Conservation (phyloP, 2,329 filamentous ascomycete genomes). For the Fusarium nanum region DNA sequence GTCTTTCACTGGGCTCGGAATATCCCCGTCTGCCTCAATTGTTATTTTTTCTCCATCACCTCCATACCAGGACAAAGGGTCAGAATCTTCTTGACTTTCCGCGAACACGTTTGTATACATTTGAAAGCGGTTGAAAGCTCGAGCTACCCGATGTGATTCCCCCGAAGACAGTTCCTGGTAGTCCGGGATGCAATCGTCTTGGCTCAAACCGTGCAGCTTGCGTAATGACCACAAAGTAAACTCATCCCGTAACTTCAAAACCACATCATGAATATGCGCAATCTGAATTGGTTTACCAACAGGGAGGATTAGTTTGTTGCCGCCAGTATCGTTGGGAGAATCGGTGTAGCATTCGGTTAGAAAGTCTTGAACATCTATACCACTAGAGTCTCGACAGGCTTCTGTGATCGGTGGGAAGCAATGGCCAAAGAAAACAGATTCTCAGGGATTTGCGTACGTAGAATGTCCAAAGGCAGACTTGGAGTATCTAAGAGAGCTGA, state of each 20-base stretch:
- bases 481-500: conserved; percentile 37
- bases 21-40: background rate
- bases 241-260: conserved; percentile 16
- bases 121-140: conserved; percentile 42
- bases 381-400: conserved; percentile 11
- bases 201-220: conserved; percentile 31
- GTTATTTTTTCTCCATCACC: background rate
- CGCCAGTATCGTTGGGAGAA: conserved; percentile 15
- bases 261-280: conserved; percentile 24
- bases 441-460: conserved; percentile 35
- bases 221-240: conserved; percentile 21
- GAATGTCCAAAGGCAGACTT: conserved; percentile 31
- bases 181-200: conserved; percentile 8
- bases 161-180: conserved; percentile 8
- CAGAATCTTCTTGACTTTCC: background rate
- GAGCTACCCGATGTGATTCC: conserved; percentile 32
- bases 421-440: conserved; percentile 31
- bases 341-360: conserved; percentile 30
- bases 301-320: conserved; percentile 13
- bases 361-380: conserved; percentile 18
- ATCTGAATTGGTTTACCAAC: conserved; percentile 33
- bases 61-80: conserved; percentile 5
- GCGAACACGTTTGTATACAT: conserved; percentile 41
- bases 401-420: conserved; percentile 31
- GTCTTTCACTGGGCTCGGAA: background rate